Conservation (phyloP, 1,284 basidiomycete species). For the Leccinum solheimii region DNA sequence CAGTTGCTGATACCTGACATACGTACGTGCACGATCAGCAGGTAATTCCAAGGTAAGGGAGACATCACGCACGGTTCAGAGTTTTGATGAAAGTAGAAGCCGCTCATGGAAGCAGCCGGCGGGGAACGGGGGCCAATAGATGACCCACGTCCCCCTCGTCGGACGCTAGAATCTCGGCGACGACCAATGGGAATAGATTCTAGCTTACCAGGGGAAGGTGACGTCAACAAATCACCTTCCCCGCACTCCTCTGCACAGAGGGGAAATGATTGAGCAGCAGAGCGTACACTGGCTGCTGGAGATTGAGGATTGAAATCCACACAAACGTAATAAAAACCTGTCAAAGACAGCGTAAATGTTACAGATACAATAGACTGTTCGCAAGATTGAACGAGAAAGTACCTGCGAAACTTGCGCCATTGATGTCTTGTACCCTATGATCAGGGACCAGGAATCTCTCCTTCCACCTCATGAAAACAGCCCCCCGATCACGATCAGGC, state of each 20-base stretch:
- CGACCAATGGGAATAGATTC: slow-evolving; percentile 38
- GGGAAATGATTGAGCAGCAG: slow-evolving; percentile 36
- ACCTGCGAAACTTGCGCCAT: slow-evolving; percentile 95
- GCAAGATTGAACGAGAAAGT: slow-evolving; percentile 27
- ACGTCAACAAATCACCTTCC: slow-evolving; percentile 24
- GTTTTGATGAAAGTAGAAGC: slow-evolving; percentile 93
- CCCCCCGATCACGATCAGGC: slow-evolving; percentile 69
- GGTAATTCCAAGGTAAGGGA: slow-evolving; percentile 8
- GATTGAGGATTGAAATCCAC: slow-evolving; percentile 69
- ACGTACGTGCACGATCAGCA: slow-evolving; percentile 14
- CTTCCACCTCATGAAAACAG: slow-evolving; percentile 96
- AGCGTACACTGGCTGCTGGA: slow-evolving; percentile 37
- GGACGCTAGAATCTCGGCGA: slow-evolving; percentile 49
- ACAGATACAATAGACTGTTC: neutral
- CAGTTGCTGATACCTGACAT: slow-evolving; percentile 62
- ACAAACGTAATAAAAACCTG: slow-evolving; percentile 87
- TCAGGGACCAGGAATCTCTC: slow-evolving; percentile 95
- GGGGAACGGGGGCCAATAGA: slow-evolving; percentile 42
- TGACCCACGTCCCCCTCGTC: slow-evolving; percentile 39
- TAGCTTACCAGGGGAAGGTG: slow-evolving; percentile 34
- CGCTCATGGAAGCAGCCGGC: slow-evolving; percentile 74
- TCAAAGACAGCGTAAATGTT: slow-evolving; percentile 4
- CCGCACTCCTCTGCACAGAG: slow-evolving; percentile 35
- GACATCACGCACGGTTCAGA: slow-evolving; percentile 73
- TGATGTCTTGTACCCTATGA: slow-evolving; percentile 91